phyloP scores from a whole-genome alignment of 768 basidiomycete genomes.

The Suillus bovinus region DNA sequence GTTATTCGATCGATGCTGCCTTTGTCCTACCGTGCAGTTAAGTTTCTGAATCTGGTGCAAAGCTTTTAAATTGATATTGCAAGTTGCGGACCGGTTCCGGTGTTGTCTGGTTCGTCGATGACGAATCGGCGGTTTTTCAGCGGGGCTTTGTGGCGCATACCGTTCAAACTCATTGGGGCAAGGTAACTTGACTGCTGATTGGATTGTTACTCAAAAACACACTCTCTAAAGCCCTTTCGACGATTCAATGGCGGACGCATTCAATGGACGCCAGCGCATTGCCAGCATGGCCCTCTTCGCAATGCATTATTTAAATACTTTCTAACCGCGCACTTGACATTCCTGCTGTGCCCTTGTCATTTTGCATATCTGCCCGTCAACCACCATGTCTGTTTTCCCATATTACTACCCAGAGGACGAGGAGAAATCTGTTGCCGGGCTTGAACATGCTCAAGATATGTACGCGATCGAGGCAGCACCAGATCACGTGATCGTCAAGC shows the following conservation, averaged over 20 bases:
- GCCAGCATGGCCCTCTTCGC: not conserved
- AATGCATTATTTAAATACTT: not conserved
- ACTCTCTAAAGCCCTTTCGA: too few relatives aligned
- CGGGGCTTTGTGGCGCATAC: not conserved
- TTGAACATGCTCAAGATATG: not conserved
- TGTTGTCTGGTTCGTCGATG: not conserved
- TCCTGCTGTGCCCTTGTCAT: not conserved
- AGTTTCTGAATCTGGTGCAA: not conserved
- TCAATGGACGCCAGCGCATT: not conserved
- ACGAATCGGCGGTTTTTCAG: not conserved
- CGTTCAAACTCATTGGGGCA: not conserved
- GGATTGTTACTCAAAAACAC: not conserved
- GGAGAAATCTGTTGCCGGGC: slow-evolving; percentile 17
- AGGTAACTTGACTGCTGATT: not conserved
- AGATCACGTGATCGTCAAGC: slow-evolving; percentile 27
- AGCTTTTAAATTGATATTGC: not conserved
- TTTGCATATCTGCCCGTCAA: not conserved
- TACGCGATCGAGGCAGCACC: slow-evolving; percentile 26
- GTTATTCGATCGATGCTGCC: not conserved
- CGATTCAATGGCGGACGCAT: not conserved
- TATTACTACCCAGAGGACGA: slow-evolving; percentile 15
- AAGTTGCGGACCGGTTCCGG: not conserved
- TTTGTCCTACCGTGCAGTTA: not conserved
- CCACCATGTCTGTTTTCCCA: not conserved
- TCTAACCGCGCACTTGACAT: not conserved